Percentiles rank a stretch among this genome's conserved stretches.
phyloP scores from a whole-genome alignment of 768 basidiomycete species.

The Tricholoma sp. region DNA sequence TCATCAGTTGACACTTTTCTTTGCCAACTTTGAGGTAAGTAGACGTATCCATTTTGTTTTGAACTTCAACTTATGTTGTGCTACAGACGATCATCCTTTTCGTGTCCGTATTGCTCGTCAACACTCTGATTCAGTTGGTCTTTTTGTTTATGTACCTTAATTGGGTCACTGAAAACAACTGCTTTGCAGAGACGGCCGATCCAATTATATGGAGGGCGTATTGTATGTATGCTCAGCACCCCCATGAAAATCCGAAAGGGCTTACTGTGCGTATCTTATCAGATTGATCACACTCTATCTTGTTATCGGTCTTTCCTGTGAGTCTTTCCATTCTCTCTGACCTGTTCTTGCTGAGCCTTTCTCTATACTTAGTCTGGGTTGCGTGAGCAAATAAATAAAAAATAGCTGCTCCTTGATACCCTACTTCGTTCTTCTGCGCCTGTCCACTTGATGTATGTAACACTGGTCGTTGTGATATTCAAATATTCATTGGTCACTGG shows the following conservation, averaged over 20 bases:
- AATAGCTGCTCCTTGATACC: neutral
- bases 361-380: slow-evolving; percentile 26
- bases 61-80: neutral
- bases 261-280: slow-evolving; percentile 32
- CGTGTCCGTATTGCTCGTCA: slow-evolving; percentile 83
- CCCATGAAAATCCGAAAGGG: slow-evolving; percentile 19
- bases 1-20: slow-evolving; percentile 75
- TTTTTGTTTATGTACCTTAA: neutral
- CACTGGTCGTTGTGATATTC: too few species aligned
- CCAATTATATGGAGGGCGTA: slow-evolving; percentile 90
- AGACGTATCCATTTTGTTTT: slow-evolving; percentile 1
- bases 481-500: too few species aligned
- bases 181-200: slow-evolving; percentile 62
- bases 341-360: too few species aligned
- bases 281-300: slow-evolving; percentile 64
- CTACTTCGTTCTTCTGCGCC: neutral
- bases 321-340: slow-evolving; percentile 20
- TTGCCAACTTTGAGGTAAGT: slow-evolving; percentile 76
- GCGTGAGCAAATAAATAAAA: neutral
- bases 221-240: slow-evolving; percentile 41
- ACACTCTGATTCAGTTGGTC: slow-evolving; percentile 69
- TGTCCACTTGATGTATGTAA: neutral
- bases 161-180: slow-evolving; percentile 3
- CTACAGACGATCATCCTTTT: slow-evolving; percentile 75
- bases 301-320: slow-evolving; percentile 78